Conservation (phyloP, 495 filamentous ascomycete genomes). For the Lentithecium fluviatile region DNA sequence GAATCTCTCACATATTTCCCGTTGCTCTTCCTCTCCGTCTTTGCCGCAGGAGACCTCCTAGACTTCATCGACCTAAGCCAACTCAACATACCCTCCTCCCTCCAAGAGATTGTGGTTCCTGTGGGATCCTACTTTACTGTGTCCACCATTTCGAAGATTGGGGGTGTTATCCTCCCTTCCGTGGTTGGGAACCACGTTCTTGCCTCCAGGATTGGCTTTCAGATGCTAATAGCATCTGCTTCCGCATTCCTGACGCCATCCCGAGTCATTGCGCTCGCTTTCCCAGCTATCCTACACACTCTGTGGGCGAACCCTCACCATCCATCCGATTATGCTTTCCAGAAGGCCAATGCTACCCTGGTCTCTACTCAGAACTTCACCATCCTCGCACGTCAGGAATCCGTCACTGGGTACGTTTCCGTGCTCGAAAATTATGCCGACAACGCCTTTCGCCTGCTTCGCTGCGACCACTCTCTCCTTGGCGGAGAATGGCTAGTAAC, state of each 20-base stretch:
- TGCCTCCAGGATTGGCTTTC: conserved; percentile 69
- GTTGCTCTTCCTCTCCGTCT: conserved; percentile 64
- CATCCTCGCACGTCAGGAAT: conserved; percentile 77
- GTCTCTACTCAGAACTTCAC: conserved; percentile 51
- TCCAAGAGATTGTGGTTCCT: conserved; percentile 59
- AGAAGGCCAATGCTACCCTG: conserved; percentile 63
- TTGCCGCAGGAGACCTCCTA: conserved; percentile 61
- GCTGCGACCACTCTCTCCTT: conserved; percentile 90
- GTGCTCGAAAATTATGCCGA: conserved; percentile 68
- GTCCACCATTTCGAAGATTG: conserved; percentile 59
- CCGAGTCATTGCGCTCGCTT: conserved; percentile 58
- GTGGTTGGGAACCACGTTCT: conserved; percentile 61
- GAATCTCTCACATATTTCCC: conserved; percentile 71
- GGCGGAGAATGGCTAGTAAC: conserved; percentile 87
- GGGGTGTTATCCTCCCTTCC: conserved; percentile 53
- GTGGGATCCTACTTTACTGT: conserved; percentile 59
- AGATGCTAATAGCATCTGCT: conserved; percentile 60
- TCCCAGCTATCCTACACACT: conserved; percentile 71
- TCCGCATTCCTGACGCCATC: conserved; percentile 69
- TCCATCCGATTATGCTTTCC: conserved; percentile 51
- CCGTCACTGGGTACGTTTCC: conserved; percentile 86
- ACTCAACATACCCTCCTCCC: conserved; percentile 49
- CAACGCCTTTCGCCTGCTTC: conserved; percentile 74
- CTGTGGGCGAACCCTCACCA: conserved; percentile 70
- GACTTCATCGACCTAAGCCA: conserved; percentile 58